A percentile compares a stretch with the other conserved stretches of the same genome.
Evolutionary conservation across 345 rosid genomes (phyloP).

Genomic region (Punica granatum): DNA sequence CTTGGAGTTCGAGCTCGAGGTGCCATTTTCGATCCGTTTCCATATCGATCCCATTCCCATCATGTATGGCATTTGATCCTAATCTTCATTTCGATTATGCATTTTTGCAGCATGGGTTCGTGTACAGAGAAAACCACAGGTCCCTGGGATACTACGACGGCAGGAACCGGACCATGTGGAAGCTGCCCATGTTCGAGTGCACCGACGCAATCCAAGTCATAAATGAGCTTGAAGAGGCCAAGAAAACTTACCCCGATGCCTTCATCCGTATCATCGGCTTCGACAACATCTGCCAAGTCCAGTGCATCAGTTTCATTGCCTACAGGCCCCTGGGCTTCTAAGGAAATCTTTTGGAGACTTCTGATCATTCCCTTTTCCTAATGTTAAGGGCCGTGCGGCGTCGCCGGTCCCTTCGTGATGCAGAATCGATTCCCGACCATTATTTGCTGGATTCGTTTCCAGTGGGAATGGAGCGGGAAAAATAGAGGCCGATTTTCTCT

Average conservation of each 20-base stretch:
- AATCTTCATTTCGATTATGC: not conserved
- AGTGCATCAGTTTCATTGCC: slow-evolving; percentile 63
- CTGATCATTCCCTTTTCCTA: not conserved
- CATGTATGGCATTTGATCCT: not conserved
- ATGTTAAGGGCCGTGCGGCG: not conserved
- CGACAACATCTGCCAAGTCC: slow-evolving; percentile 38
- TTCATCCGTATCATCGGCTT: slow-evolving; percentile 51
- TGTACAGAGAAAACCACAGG: slow-evolving; percentile 33
- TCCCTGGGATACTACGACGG: slow-evolving; percentile 70
- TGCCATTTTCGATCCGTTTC: not conserved
- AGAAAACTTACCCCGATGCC: slow-evolving; percentile 39
- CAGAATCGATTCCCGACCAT: not conserved
- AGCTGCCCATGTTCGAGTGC: slow-evolving; percentile 79
- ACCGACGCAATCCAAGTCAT: slow-evolving; percentile 48
- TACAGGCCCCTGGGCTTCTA: slow-evolving; percentile 29
- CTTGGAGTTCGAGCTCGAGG: slow-evolving; percentile 20
- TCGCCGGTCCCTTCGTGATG: not conserved
- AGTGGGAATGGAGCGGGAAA: not conserved
- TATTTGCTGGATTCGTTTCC: not conserved
- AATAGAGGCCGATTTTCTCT: not conserved
- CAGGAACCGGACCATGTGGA: slow-evolving; percentile 74
- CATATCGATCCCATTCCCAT: not conserved
- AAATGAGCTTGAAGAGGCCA: slow-evolving; percentile 39
- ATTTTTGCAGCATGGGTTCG: slow-evolving; percentile 28
- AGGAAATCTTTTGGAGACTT: not conserved